Conservation (phyloP, 352 stramenopile genomes). For the Pythium sukuiense region DNA sequence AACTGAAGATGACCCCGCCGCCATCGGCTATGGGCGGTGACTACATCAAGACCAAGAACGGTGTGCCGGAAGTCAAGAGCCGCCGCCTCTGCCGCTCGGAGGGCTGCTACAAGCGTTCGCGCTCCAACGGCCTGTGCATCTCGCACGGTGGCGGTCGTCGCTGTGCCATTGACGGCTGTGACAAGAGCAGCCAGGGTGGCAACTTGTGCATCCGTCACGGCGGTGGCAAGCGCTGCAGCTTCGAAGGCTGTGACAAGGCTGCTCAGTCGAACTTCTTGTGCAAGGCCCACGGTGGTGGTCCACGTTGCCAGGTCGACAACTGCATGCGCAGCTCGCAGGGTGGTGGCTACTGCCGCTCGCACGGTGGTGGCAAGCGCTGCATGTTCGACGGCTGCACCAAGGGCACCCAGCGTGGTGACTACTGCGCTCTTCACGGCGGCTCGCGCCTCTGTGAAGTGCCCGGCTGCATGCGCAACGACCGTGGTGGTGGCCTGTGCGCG, state of each 20-base stretch:
- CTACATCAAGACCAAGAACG: slow-evolving; percentile 15
- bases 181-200: slow-evolving; percentile 78
- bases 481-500: slow-evolving; percentile 71
- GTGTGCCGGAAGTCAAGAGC: slow-evolving; percentile 50
- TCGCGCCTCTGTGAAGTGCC: slow-evolving; percentile 79
- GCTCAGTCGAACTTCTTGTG: slow-evolving; percentile 83
- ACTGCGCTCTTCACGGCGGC: slow-evolving; percentile 83
- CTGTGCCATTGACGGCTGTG: slow-evolving; percentile 69
- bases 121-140: slow-evolving; percentile 86
- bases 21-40: slow-evolving; percentile 16
- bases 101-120: slow-evolving; percentile 85
- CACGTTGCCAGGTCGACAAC: slow-evolving; percentile 62
- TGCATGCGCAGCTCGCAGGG: slow-evolving; percentile 77
- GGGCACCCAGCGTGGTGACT: slow-evolving; percentile 84
- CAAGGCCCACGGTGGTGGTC: slow-evolving; percentile 80
- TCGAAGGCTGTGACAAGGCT: slow-evolving; percentile 74
- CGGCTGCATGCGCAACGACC: slow-evolving; percentile 85
- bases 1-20: slow-evolving; percentile 60
- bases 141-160: slow-evolving; percentile 76
- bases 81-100: slow-evolving; percentile 68
- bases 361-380: slow-evolving; percentile 88
- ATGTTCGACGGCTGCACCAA: slow-evolving; percentile 84
- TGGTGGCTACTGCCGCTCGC: slow-evolving; percentile 77
- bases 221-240: slow-evolving; percentile 77
- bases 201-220: slow-evolving; percentile 85